phyloP scores from a whole-genome alignment of 805 yeast species.

The Pichia membranifaciens region DNA sequence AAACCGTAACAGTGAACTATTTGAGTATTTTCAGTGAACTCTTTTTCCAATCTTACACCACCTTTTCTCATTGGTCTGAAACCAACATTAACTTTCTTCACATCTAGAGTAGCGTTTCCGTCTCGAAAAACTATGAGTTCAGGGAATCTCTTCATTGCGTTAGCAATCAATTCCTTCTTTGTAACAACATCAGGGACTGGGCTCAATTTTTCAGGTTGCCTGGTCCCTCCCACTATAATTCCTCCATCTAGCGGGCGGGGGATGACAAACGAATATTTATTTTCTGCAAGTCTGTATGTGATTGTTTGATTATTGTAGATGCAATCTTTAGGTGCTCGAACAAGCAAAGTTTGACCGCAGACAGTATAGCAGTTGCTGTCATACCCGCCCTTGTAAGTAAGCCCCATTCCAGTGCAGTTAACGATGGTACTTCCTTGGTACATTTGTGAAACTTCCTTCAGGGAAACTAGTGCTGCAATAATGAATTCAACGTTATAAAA shows the following conservation, averaged over 20 bases:
- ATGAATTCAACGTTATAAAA: slow-evolving; percentile 30
- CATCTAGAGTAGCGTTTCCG: slow-evolving; percentile 32
- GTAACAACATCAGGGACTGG: slow-evolving; percentile 39
- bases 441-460: slow-evolving; percentile 37
- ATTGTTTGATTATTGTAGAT: slow-evolving; percentile 39
- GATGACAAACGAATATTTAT: slow-evolving; percentile 47
- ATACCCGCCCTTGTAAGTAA: slow-evolving; percentile 49
- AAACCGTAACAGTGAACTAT: slow-evolving; percentile 66
- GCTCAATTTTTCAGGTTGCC: slow-evolving; percentile 40
- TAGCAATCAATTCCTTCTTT: slow-evolving; percentile 36
- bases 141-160: slow-evolving; percentile 48
- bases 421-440: slow-evolving; percentile 32
- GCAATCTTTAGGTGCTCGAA: slow-evolving; percentile 37
- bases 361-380: slow-evolving; percentile 48
- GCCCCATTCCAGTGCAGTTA: slow-evolving; percentile 60
- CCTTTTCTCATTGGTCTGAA: slow-evolving; percentile 45
- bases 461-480: slow-evolving; percentile 24
- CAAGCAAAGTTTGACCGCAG: slow-evolving; percentile 64
- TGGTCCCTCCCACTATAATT: slow-evolving; percentile 68
- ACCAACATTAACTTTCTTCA: slow-evolving; percentile 40
- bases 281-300: slow-evolving; percentile 32
- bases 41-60: slow-evolving; percentile 34
- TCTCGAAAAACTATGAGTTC: slow-evolving; percentile 37
- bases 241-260: slow-evolving; percentile 61
- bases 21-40: slow-evolving; percentile 9